Evolutionary conservation across 176 grass and related monocot genomes (phyloP).

Genomic region (Oryza meyeriana): DNA sequence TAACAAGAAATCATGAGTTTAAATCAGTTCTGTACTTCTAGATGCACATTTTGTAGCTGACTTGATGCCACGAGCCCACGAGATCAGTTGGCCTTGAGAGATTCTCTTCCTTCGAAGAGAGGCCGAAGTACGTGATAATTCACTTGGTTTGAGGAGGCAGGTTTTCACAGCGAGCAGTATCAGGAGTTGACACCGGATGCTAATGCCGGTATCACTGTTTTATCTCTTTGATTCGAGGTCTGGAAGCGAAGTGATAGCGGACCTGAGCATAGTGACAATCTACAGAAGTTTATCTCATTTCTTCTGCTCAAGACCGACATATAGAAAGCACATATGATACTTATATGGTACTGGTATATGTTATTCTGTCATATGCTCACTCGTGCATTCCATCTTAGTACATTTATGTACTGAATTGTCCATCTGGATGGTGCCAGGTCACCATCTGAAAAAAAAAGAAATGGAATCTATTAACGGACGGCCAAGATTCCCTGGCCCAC

Average conservation of each 20-base stretch:
- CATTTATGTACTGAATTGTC: neutral
- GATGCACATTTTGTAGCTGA: too few species aligned
- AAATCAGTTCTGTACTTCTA: neutral
- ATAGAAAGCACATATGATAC: neutral
- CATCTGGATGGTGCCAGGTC: neutral
- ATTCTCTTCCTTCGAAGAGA: too few species aligned
- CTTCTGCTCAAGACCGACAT: neutral
- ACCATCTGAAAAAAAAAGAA: neutral
- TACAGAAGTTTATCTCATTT: neutral
- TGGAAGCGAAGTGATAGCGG: neutral
- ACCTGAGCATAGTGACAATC: neutral
- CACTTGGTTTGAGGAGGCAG: too few species aligned
- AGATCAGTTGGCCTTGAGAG: too few species aligned
- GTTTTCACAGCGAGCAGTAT: too few species aligned
- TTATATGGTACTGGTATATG: neutral
- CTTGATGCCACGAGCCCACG: neutral
- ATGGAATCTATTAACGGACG: neutral
- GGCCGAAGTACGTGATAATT: too few species aligned
- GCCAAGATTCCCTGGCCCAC: neutral
- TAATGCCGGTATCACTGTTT: neutral
- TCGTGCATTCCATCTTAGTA: neutral
- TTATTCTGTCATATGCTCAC: neutral
- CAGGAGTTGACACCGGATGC: too few species aligned
- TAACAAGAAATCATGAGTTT: neutral
- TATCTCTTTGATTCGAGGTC: neutral